Percentiles rank a stretch among this genome's conserved stretches.
These are phyloP conservation scores for Thermothelomyces thermophilus DNA, from an alignment of 2,329 filamentous ascomycete genomes.

Conservation along the genomic window DNA sequence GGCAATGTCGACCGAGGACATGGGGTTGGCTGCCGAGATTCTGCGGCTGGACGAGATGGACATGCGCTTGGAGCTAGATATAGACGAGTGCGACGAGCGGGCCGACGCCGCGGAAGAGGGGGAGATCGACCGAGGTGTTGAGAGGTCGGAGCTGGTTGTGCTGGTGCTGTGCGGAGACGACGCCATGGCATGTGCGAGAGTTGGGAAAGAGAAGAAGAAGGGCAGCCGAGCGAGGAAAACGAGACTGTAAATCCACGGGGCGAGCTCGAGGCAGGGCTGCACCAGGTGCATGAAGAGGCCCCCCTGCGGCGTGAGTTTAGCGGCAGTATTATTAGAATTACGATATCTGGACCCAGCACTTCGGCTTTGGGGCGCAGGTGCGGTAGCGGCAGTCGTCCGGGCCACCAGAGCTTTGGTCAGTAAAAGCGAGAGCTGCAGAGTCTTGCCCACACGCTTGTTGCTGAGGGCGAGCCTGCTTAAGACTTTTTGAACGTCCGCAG, in stretches of 20 bases:
- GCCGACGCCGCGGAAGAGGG: constrained; percentile 42
- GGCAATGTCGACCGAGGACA: constrained; percentile 50
- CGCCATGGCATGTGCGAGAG: constrained; percentile 34
- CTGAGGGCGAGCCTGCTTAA: constrained; percentile 22
- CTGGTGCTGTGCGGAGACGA: constrained; percentile 40
- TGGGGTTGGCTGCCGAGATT: constrained; percentile 47
- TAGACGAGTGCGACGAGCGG: constrained; percentile 44
- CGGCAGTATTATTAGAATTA: constrained; percentile 19
- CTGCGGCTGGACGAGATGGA: constrained; percentile 44
- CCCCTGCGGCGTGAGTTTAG: constrained; percentile 19
- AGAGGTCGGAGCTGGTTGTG: constrained; percentile 43
- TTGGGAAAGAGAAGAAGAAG: constrained; percentile 15
- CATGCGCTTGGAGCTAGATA: constrained; percentile 43
- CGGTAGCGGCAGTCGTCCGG: constrained; percentile 8
- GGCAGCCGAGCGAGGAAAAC: constrained; percentile 17
- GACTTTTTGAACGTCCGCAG: constrained; percentile 17
- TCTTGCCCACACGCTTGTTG: constrained; percentile 15
- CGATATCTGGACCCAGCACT: constrained; percentile 13
- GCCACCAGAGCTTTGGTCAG: constrained; percentile 25
- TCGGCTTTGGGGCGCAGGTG: neutral
- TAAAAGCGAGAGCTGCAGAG: constrained; percentile 18
- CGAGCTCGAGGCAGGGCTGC: constrained; percentile 19
- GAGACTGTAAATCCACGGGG: constrained; percentile 20
- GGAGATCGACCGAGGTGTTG: constrained; percentile 49
- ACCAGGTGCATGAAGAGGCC: constrained; percentile 17